Conservation (phyloP, 164 flowering plant genomes). For the Vitis labrusca region DNA sequence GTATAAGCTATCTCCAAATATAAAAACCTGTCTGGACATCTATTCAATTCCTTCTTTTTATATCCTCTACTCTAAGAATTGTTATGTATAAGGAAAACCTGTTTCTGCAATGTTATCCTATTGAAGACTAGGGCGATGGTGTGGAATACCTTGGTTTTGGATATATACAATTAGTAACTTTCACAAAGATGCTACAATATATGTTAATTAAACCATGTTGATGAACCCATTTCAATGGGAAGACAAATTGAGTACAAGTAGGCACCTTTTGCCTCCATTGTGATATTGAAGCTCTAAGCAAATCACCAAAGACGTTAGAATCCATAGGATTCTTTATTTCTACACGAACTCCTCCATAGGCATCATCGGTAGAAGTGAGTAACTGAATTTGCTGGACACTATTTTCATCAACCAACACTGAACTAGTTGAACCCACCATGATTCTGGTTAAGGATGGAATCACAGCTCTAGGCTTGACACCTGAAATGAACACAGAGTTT, state of each 20-base stretch:
- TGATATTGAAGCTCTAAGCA: conserved; percentile 30
- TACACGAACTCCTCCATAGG: conserved; percentile 44
- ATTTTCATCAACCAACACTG: conserved; percentile 1
- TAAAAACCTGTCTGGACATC: no score
- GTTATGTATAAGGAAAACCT: no score
- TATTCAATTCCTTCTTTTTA: no score
- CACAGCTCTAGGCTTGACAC: not conserved
- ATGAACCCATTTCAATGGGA: no score
- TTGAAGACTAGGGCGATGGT: no score
- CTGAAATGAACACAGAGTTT: not conserved
- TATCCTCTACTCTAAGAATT: no score
- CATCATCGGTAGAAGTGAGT: conserved; percentile 29
- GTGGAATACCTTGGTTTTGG: no score
- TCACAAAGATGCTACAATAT: no score
- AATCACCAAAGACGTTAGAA: conserved; percentile 21
- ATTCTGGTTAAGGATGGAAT: not conserved
- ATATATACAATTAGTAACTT: no score
- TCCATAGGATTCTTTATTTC: conserved; percentile 45
- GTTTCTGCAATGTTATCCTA: no score
- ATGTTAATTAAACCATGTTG: no score
- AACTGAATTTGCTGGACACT: conserved; percentile 15
- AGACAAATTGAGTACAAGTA: not conserved
- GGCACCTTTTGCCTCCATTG: conserved; percentile 46
- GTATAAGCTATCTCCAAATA: no score
- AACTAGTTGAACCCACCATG: conserved; percentile 7